phyloP scores from a whole-genome alignment of 306 rosid species.

The Elaeagnus macrophylla region DNA sequence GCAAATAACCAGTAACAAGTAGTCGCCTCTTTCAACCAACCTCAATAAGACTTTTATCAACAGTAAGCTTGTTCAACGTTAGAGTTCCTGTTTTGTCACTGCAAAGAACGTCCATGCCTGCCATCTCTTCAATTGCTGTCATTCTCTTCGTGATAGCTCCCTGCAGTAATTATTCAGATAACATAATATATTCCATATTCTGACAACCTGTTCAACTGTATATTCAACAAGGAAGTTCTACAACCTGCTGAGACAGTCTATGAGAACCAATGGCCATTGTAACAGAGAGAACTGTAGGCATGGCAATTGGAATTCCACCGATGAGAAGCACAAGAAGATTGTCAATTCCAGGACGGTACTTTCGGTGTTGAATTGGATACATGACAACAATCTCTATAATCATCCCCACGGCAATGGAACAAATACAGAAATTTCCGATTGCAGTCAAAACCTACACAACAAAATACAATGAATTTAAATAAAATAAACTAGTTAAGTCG shows the following conservation, averaged over 20 bases:
- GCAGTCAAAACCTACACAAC: conserved; percentile 81
- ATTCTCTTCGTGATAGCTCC: conserved; percentile 98
- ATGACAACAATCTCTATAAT: conserved; percentile 80
- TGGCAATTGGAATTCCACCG: conserved; percentile 99
- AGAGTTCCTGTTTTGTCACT: conserved; percentile 97
- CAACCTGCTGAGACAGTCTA: conserved; percentile 89
- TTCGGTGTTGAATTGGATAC: conserved; percentile 92
- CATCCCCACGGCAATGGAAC: conserved; percentile 95
- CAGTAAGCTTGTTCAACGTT: conserved; percentile 80
- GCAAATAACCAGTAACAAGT: conserved; percentile 10
- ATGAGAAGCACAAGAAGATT: conserved; percentile 95
- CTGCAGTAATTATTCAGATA: conserved; percentile 37
- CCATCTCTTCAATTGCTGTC: conserved; percentile 99
- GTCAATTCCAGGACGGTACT: conserved; percentile 91
- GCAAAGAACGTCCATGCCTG: conserved; percentile 99
- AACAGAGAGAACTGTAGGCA: conserved; percentile 96
- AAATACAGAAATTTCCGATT: conserved; percentile 94
- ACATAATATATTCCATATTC: conserved; percentile 1
- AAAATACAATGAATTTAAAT: conserved; percentile 6
- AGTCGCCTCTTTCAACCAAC: conserved; percentile 28
- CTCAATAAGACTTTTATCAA: conserved; percentile 90
- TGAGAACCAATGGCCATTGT: conserved; percentile 99
- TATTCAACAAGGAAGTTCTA: conserved; percentile 20
- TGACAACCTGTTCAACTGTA: conserved; percentile 10
- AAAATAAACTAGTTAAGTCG: conserved; percentile 3